Base-by-base conservation (phyloP, 148 eudicot species). In the Fagopyrum esculentum region DNA sequence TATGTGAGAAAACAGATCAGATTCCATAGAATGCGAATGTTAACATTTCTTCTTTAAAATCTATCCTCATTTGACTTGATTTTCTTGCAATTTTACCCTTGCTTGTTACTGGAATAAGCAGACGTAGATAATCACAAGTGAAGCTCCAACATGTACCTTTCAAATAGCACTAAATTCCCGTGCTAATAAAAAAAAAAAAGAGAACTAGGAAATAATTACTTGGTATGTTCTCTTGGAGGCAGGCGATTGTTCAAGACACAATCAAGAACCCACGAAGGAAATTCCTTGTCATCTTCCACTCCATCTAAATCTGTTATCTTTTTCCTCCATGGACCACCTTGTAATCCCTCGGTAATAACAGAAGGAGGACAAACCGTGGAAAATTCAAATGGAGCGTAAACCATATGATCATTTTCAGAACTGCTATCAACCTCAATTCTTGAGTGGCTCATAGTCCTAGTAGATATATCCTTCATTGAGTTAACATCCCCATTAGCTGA, bases 211-310 rank as follows among this genome's bases (percentile, higher is more conserved):
- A 72, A 74, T 59, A 61, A 12, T 89, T 92, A 92, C 99, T 96
- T 96, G 86, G 91, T 89, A 87, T 92, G 87, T 75, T 96, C 99
- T 83, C 99, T 83, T 8, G 98, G 93, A 80, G 99, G 99, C 57
- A 96, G 86, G 59, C 93, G 96, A 80, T 96, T 92, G 79, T 89
- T 87, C 81, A 92, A 69, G 60, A 92, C 92, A 79, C 98, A 96
- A 76, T 96, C 99, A 82, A 96, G 80, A 82, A 93, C 91, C 99
- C 99, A 96, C 90, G 78, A 89, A 1, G 99, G 99, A 70, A 96
- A 88, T 76, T 87, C 88, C 83, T 92, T 96, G 77, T 96, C 99
- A 77, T 92, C 99, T 86, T 96, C 99, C 60, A 87, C 83, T 76
- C 97, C 99, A 76, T 87, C 90, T 43, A 96, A 80, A 77, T 88